Evolutionary conservation across 345 rosid genomes (phyloP).

Genomic region (Eucalyptus pauciflora): DNA sequence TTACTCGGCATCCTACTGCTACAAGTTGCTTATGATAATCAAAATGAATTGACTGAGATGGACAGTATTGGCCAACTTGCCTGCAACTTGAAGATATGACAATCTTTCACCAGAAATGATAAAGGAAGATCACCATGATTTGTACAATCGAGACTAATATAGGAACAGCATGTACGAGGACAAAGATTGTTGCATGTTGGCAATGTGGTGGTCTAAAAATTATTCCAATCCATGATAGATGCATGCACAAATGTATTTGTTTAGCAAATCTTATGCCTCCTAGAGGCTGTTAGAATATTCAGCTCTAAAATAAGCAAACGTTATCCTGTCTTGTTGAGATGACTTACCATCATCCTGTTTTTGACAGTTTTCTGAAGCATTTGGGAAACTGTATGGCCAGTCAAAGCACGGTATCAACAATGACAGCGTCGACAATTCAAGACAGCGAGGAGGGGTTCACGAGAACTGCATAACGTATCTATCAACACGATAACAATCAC

Average conservation of each 20-base stretch:
- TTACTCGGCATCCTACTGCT: not conserved
- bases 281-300: not conserved
- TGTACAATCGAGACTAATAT: not conserved
- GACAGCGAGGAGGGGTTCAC: conserved; percentile 57
- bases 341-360: not conserved
- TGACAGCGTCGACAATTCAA: conserved; percentile 48
- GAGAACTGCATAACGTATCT: conserved; percentile 83
- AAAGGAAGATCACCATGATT: not conserved
- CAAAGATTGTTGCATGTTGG: not conserved
- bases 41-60: not conserved
- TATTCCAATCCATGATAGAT: not conserved
- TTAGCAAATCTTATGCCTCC: not conserved
- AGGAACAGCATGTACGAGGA: not conserved
- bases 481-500: not conserved
- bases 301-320: not conserved
- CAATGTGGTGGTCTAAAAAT: not conserved
- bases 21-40: not conserved
- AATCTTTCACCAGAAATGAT: not conserved
- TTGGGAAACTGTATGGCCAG: conserved; percentile 89
- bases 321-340: not conserved
- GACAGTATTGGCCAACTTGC: not conserved
- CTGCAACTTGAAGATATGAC: not conserved
- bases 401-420: conserved; percentile 54
- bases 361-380: conserved; percentile 82
- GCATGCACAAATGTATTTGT: not conserved